Evolutionary conservation across 75 land plant genomes (phyloP).

Genomic region (Cupressus sempervirens): DNA sequence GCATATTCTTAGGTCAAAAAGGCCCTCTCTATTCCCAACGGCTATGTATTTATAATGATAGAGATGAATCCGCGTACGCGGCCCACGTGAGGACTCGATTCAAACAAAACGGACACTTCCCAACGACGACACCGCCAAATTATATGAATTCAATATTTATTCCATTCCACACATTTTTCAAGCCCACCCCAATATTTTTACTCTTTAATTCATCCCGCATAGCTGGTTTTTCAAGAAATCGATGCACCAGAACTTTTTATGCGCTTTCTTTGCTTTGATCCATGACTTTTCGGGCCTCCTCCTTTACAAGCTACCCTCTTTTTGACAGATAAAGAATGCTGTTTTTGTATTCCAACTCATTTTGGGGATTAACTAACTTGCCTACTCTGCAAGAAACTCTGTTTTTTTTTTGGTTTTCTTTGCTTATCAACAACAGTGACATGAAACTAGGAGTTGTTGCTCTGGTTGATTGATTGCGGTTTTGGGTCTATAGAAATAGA

Average conservation of each 20-base stretch:
- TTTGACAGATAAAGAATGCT: background rate
- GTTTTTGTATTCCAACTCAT: background rate
- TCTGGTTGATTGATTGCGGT: background rate
- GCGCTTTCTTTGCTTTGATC: background rate
- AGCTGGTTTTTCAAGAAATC: background rate
- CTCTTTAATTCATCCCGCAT: background rate
- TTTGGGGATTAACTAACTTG: background rate
- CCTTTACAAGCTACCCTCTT: background rate
- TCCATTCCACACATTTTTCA: background rate
- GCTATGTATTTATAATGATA: background rate
- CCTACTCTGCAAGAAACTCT: background rate
- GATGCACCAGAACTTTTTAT: background rate
- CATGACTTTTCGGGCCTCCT: background rate
- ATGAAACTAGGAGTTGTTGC: background rate
- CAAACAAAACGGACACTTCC: conserved; percentile 2
- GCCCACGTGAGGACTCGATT: background rate
- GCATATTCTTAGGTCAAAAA: background rate
- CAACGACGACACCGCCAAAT: background rate
- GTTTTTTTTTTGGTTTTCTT: background rate
- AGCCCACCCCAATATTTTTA: background rate
- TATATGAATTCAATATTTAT: background rate
- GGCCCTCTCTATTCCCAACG: background rate
- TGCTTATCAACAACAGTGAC: background rate
- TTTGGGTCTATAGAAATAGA: background rate
- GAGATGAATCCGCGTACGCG: background rate